These are phyloP conservation scores for Pseudozyma pruni DNA, from an alignment of 1,284 basidiomycete genomes.

Conservation along the genomic window DNA sequence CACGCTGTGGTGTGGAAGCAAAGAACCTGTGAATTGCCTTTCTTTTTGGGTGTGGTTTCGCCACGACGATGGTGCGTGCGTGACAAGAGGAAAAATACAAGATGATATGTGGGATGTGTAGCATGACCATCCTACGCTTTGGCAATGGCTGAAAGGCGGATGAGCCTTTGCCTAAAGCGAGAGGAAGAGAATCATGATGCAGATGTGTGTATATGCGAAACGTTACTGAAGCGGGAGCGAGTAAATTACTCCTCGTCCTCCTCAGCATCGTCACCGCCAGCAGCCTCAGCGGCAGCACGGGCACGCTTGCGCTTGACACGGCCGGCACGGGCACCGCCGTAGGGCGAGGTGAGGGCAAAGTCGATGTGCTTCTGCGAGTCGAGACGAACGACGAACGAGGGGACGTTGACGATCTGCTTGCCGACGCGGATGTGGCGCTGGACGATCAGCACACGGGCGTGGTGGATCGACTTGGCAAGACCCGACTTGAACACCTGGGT, in stretches of 20 bases:
- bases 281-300: constrained; percentile 89
- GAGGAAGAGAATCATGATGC: constrained; percentile 4
- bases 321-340: constrained; percentile 94
- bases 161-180: constrained; percentile 9
- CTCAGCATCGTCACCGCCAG: constrained; percentile 83
- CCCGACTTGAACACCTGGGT: constrained; percentile 99
- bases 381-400: constrained; percentile 91
- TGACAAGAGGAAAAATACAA: constrained; percentile 25
- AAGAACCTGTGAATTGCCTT: constrained; percentile 41
- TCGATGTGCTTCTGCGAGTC: constrained; percentile 84
- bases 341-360: constrained; percentile 96
- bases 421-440: constrained; percentile 98
- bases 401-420: constrained; percentile 99
- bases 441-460: constrained; percentile 96
- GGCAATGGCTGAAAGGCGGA: constrained; percentile 32
- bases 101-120: constrained; percentile 19
- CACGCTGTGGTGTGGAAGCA: constrained; percentile 16
- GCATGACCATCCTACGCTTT: background rate
- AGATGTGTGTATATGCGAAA: background rate
- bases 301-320: constrained; percentile 99
- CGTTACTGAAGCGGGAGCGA: background rate
- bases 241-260: constrained; percentile 71
- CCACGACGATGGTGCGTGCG: constrained; percentile 5
- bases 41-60: constrained; percentile 26
- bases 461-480: constrained; percentile 97